Evolutionary conservation across 495 filamentous ascomycete genomes (phyloP).

Genomic region (Aspergillus asperescens): DNA sequence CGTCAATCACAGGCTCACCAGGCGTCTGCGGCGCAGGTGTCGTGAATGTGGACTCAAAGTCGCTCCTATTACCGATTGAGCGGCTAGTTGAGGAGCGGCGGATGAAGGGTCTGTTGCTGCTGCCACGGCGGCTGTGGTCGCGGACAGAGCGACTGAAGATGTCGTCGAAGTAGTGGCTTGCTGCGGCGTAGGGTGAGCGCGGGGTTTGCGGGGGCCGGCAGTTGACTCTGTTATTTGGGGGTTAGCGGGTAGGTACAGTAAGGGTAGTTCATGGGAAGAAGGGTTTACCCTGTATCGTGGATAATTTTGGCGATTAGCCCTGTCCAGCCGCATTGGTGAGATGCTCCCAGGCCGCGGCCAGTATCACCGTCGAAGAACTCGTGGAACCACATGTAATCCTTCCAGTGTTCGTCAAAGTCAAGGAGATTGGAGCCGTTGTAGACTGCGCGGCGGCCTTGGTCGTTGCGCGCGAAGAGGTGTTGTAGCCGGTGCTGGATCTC

Average conservation of each 20-base stretch:
- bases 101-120: conserved; percentile 45
- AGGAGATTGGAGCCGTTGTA: conserved; percentile 76
- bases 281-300: conserved; percentile 82
- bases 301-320: conserved; percentile 94
- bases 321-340: conserved; percentile 98
- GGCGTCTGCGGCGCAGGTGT: conserved; percentile 21
- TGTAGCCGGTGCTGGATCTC: conserved; percentile 93
- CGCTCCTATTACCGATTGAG: conserved; percentile 82
- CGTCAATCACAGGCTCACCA: conserved; percentile 24
- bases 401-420: conserved; percentile 89
- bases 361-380: conserved; percentile 96
- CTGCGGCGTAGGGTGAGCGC: conserved; percentile 73
- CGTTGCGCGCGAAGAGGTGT: conserved; percentile 77
- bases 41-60: conserved; percentile 54
- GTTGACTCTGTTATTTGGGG: conserved; percentile 56
- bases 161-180: conserved; percentile 93
- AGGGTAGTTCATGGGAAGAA: background rate
- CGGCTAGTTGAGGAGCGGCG: conserved; percentile 78
- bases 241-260: conserved; percentile 5
- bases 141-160: conserved; percentile 56
- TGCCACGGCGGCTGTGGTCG: conserved; percentile 30
- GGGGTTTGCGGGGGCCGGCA: conserved; percentile 93
- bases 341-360: conserved; percentile 83
- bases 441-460: conserved; percentile 81
- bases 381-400: conserved; percentile 89